These are phyloP conservation scores for Beta macrorhiza DNA, from an alignment of 179 eudicot species.

Conservation along the genomic window DNA sequence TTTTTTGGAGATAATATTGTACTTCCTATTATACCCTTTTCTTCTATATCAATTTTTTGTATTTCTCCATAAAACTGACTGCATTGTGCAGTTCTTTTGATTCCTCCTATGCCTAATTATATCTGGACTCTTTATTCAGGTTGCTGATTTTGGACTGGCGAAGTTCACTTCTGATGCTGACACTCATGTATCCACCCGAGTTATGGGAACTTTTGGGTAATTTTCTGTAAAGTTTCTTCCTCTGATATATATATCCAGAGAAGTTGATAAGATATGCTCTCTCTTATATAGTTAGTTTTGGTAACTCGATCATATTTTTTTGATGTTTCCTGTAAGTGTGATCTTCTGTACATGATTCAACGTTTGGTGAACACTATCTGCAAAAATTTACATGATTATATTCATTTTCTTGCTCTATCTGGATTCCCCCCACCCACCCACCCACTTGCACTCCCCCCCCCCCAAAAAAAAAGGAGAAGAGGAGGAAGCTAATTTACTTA, in stretches of 20 bases:
- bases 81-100: neutral
- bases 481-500: neutral
- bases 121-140: constrained; percentile 43
- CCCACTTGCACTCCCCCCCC: no score
- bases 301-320: neutral
- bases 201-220: constrained; percentile 98
- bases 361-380: neutral
- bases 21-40: no score
- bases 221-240: neutral
- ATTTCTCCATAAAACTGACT: neutral
- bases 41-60: no score
- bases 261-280: neutral
- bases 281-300: constrained; percentile 6
- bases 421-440: neutral
- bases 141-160: constrained; percentile 98
- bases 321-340: neutral
- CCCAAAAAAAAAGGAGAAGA: no score
- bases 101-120: neutral
- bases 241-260: neutral
- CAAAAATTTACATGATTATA: neutral
- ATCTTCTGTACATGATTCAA: neutral
- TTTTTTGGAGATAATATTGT: no score
- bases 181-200: constrained; percentile 88
- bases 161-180: constrained; percentile 70
- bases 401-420: neutral